Percentiles rank a stretch among this genome's conserved stretches.
Conservation (phyloP, 768 basidiomycete genomes). For the Suillus subalutaceus region DNA sequence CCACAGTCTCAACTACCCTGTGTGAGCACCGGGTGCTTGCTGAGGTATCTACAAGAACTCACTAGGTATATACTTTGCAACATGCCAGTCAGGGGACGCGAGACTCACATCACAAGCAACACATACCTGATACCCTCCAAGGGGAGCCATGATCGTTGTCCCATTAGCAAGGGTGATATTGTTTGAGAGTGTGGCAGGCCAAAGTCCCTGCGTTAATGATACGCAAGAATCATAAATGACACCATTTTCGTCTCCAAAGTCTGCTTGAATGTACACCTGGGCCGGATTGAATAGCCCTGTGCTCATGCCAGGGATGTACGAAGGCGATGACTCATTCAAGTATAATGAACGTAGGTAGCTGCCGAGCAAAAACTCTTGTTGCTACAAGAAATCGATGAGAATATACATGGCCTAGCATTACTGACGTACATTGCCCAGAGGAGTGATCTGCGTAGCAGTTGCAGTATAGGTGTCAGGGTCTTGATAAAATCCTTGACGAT, state of each 20-base stretch:
- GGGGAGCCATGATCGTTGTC: constrained; percentile 56
- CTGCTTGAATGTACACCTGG: constrained; percentile 57
- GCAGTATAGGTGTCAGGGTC: constrained; percentile 58
- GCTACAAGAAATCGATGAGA: constrained; percentile 33
- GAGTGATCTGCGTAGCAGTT: constrained; percentile 60
- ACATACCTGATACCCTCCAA: constrained; percentile 64
- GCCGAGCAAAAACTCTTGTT: constrained; percentile 63
- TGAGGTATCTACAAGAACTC: constrained; percentile 17
- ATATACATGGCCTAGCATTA: background rate
- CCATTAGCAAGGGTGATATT: constrained; percentile 69
- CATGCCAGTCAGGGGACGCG: constrained; percentile 21
- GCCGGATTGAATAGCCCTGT: constrained; percentile 37
- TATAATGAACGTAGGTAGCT: constrained; percentile 53
- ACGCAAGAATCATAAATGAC: constrained; percentile 70
- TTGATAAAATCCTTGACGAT: constrained; percentile 70
- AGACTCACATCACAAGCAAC: constrained; percentile 9
- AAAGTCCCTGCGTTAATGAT: constrained; percentile 71
- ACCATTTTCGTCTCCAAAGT: constrained; percentile 68
- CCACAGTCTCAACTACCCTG: constrained; percentile 59
- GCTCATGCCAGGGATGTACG: constrained; percentile 48
- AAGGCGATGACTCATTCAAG: constrained; percentile 53
- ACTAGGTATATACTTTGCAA: constrained; percentile 45
- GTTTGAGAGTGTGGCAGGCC: constrained; percentile 50
- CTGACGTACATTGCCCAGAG: constrained; percentile 63
- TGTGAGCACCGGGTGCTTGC: constrained; percentile 10